These are phyloP conservation scores for Rutstroemia sp. DNA, from an alignment of 2,329 filamentous ascomycete species.

Conservation along the genomic window DNA sequence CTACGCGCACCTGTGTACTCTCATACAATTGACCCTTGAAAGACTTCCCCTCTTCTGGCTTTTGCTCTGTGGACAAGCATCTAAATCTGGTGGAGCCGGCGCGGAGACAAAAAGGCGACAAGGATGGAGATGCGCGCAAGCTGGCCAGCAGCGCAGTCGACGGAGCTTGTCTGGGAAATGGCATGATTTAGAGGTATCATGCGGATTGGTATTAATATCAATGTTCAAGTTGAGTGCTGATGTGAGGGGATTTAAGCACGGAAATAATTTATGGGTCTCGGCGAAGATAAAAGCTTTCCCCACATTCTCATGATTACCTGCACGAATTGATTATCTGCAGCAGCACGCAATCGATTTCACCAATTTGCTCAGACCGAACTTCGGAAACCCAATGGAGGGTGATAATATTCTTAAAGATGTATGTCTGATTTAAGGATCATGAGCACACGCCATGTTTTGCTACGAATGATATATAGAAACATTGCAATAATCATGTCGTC, in stretches of 20 bases:
- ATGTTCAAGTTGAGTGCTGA: not conserved
- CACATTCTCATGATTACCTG: not conserved
- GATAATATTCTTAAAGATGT: not conserved
- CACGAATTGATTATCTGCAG: not conserved
- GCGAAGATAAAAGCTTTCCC: conserved; percentile 2
- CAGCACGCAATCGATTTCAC: not conserved
- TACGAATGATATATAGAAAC: not conserved
- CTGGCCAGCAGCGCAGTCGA: conserved; percentile 21
- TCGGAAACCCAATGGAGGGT: too few relatives aligned
- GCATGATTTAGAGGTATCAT: conserved; percentile 14
- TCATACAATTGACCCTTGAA: conserved; percentile 56
- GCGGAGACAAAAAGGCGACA: conserved; percentile 16
- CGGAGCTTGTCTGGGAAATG: conserved; percentile 17
- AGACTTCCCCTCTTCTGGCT: conserved; percentile 20
- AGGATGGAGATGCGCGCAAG: conserved; percentile 11
- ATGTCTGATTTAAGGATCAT: not conserved
- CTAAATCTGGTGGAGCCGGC: conserved; percentile 10
- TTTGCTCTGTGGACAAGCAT: conserved; percentile 23
- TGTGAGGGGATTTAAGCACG: not conserved
- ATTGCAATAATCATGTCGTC: not conserved
- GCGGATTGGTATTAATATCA: not conserved
- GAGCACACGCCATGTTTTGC: not conserved
- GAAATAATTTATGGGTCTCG: not conserved
- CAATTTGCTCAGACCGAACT: not conserved
- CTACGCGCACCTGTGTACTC: conserved; percentile 47